Percentiles rank a stretch among this genome's conserved stretches.
phyloP scores from a whole-genome alignment of 768 basidiomycete species.

The Boletus rufocinnamomeus region DNA sequence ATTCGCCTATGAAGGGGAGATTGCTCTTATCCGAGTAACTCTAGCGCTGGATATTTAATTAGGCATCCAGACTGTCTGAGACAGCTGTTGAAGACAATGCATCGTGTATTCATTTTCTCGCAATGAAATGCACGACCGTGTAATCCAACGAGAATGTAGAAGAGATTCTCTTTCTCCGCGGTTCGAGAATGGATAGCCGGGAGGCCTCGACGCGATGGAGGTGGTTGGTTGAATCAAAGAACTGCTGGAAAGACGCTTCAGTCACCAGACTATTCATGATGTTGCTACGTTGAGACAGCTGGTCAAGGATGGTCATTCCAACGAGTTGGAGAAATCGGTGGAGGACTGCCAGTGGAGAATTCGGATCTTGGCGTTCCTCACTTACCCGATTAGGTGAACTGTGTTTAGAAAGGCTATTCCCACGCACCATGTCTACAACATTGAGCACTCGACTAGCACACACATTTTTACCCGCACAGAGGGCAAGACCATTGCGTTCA shows the following conservation, averaged over 20 bases:
- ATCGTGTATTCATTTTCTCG: neutral
- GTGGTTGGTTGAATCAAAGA: neutral
- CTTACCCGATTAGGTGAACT: neutral
- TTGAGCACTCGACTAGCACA: constrained; percentile 11
- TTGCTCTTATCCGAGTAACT: neutral
- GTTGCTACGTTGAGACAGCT: no score
- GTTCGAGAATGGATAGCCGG: neutral
- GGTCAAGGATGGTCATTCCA: no score
- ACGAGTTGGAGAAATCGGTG: no score
- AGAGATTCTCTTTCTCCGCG: neutral
- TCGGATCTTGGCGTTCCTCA: neutral
- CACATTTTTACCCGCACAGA: neutral
- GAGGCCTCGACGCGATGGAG: neutral
- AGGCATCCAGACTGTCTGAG: neutral
- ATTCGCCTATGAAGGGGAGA: neutral
- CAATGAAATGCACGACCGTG: neutral
- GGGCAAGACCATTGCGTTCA: constrained; percentile 9
- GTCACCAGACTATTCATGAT: neutral
- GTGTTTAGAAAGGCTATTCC: constrained; percentile 13
- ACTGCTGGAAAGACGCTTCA: neutral
- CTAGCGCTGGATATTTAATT: neutral
- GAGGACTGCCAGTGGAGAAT: no score
- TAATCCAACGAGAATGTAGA: neutral
- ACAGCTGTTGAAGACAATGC: neutral
- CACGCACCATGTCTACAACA: constrained; percentile 25